Percentiles rank a stretch among this genome's conserved stretches.
phyloP scores from a whole-genome alignment of 2,329 filamentous ascomycete genomes.

The Aspergillus jensenii region DNA sequence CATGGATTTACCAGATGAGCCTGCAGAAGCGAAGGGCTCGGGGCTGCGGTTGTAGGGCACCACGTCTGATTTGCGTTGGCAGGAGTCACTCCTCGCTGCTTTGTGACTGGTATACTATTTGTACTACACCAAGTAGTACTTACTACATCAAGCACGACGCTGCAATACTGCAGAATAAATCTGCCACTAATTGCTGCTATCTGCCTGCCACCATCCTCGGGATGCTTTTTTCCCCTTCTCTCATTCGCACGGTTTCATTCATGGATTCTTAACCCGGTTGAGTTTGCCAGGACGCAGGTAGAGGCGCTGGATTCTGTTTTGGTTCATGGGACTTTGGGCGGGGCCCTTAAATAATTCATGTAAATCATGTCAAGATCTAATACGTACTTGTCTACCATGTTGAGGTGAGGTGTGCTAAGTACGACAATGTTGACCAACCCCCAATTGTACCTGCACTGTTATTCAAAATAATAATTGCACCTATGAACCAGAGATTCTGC shows the following conservation, averaged over 20 bases:
- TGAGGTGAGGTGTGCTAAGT: background rate
- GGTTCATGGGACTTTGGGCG: background rate
- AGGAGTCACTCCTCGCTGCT: background rate
- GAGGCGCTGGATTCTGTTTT: background rate
- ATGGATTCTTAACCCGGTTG: background rate
- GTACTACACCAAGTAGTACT: background rate
- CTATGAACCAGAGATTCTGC: background rate
- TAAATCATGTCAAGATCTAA: background rate
- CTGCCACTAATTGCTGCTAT: background rate
- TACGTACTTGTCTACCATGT: background rate
- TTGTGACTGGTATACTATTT: background rate
- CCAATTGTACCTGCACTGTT: background rate
- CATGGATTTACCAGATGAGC: background rate
- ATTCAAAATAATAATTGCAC: conserved; percentile 1
- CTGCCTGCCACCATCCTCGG: background rate
- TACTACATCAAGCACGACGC: background rate
- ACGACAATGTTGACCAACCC: background rate
- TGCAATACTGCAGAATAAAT: background rate
- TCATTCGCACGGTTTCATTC: background rate
- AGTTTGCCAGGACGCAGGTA: background rate
- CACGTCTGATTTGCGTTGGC: conserved; percentile 21
- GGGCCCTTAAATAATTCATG: background rate
- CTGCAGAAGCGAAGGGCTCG: conserved; percentile 5
- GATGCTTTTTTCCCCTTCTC: background rate
- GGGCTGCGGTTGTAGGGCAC: conserved; percentile 16